Percentiles rank a stretch among this genome's conserved stretches.
Evolutionary conservation across 140 eudicot genomes (phyloP).

Genomic region (Ambrosia hybrid): DNA sequence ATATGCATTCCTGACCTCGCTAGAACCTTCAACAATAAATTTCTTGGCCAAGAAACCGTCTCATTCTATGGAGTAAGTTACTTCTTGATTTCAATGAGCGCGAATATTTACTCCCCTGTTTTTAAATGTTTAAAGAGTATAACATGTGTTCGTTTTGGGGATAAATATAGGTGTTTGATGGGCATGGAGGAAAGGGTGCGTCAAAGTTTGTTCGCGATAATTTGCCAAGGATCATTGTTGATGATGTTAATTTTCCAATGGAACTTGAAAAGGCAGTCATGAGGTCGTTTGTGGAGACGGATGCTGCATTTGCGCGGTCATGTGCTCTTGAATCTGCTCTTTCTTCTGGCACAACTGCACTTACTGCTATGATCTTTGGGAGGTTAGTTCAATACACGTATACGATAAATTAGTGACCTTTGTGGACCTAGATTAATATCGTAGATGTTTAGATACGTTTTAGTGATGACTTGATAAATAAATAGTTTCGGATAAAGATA

Average conservation of each 20-base stretch:
- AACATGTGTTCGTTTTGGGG: background rate
- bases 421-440: background rate
- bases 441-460: background rate
- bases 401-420: background rate
- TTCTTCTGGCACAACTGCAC: constrained; percentile 96
- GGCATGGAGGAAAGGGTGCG: constrained; percentile 93
- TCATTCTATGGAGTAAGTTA: constrained; percentile 89
- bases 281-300: constrained; percentile 74
- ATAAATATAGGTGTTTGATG: constrained; percentile 81
- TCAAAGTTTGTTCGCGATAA: constrained; percentile 85
- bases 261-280: constrained; percentile 84
- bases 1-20: constrained; percentile 78
- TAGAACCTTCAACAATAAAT: constrained; percentile 44
- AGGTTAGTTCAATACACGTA: constrained; percentile 44
- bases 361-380: constrained; percentile 91
- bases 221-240: constrained; percentile 74
- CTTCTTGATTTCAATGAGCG: background rate
- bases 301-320: constrained; percentile 78
- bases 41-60: constrained; percentile 58
- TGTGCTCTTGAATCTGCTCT: constrained; percentile 68
- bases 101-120: background rate
- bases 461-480: background rate
- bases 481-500: background rate
- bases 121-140: background rate
- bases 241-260: constrained; percentile 88